Evolutionary conservation across 805 yeast species (phyloP).

Genomic region (Jamesozyma rosinii): DNA sequence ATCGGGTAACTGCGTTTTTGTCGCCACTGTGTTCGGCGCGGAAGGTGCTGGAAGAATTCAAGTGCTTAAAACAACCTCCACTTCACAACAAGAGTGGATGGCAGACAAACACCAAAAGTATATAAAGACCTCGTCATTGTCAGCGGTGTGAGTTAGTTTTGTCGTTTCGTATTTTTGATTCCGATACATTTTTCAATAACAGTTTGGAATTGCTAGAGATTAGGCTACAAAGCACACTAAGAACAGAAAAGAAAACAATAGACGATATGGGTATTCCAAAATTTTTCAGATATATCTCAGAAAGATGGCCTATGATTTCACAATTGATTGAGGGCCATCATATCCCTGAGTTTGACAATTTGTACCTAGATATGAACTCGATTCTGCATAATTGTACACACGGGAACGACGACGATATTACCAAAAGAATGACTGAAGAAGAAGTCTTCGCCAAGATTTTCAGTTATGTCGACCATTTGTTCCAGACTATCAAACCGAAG

Average conservation of each 20-base stretch:
- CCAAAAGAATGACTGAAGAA: constrained; percentile 71
- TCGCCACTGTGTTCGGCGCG: neutral
- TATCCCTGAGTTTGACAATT: constrained; percentile 88
- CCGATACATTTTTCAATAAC: too few relatives aligned
- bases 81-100: too few relatives aligned
- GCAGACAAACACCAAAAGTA: too few relatives aligned
- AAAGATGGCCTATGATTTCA: constrained; percentile 95
- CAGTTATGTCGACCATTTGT: constrained; percentile 88
- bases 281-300: constrained; percentile 91
- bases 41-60: too few relatives aligned
- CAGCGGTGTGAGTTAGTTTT: too few relatives aligned
- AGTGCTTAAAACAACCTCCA: too few relatives aligned
- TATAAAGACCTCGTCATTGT: neutral
- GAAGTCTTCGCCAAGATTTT: constrained; percentile 89
- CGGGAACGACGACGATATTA: constrained; percentile 55
- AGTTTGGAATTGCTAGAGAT: too few relatives aligned
- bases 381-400: constrained; percentile 92
- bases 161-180: too few relatives aligned
- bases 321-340: constrained; percentile 73
- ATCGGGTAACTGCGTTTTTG: too few relatives aligned
- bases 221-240: too few relatives aligned
- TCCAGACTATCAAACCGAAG: constrained; percentile 77
- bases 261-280: constrained; percentile 79
- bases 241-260: neutral
- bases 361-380: constrained; percentile 95